Evolutionary conservation across 2,329 filamentous ascomycete genomes (phyloP), one percentile per base, ranked within the genome.

Genomic region (Phialophora verrucosa): DNA sequence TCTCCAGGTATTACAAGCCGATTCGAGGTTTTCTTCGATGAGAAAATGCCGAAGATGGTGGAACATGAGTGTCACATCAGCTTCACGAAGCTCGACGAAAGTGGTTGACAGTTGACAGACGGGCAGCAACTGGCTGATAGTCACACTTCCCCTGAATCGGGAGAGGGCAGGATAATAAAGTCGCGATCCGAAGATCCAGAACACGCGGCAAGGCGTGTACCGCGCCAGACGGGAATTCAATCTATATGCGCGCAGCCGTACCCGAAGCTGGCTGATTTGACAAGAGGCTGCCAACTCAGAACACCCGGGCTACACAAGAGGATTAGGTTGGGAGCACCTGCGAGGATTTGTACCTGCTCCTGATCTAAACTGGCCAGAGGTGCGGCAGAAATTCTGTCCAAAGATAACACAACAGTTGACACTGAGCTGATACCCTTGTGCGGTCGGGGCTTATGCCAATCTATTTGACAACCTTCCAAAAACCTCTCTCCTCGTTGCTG

Each of bases 11-110:
- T 75, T 32, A 77, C 74, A 14, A 73, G 69, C 14, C 70, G 76
- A 49, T 76, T 73, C 61, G 75, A 77, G 55, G 64, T 76, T 12
- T 75, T 76, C 60, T 70, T 63, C 35, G 75, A 76, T 58, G 73
- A 76, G 61, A 67, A 58, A 2, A 71, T 68, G 55, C 66, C 63
- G 20, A 70, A 70, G 53, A 68, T 71, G 64, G 64, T 65, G 63
- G 70, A 72, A 63, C 70, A 72, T 62, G 59, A 70, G 47, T 70
- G 70, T 58, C 68, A 63, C 65, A 72, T 71, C 44, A 64, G 71
- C 35, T 72, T 73, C 59, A 54, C 49, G 8, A 64, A 62, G 50
- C 44, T 69, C 20, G 53, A 25, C n/a, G 42, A 56, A 6, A 58
- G 25, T 50, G 53, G 42, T 47, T 61, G 55, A 56, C 3, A 11